Base-by-base conservation (phyloP, 192 early-diverging fungal species). In the Entomortierella beljakovae region DNA sequence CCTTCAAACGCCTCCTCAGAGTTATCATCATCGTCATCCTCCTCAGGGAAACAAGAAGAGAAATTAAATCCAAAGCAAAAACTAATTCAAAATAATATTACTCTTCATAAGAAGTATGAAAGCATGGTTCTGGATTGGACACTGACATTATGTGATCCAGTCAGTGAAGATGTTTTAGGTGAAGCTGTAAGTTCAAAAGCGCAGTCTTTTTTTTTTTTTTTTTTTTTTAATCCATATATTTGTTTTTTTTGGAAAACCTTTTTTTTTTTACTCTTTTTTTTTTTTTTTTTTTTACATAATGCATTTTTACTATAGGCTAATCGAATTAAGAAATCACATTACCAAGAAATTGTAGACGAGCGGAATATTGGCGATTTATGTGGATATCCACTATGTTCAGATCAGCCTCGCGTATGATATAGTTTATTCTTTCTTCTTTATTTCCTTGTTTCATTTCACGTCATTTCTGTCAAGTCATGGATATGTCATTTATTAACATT, bases 321-420 rank as follows among this genome's bases (percentile, higher is more conserved):
- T 18, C 91, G 89, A 34, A 61, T 96, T 26, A 90, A 88, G 6
- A 89, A 89, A 15, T 80, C 82, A 8, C 86, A 90, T 37, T 96
- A 91, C 63, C 73, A 83, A 23, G 92, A 92, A 40, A 77, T 93
- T 22, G 75, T 95, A 54, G 87, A 88, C 53, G 95, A 97, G 85
- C 85, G 95, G 2, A 82, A 85, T 20, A 79, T 92, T 1, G 85
- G 83, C 49, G 83, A 86, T 15, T 65, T 90, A 20, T 97, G 96
- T 68, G 96, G 93, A 1, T 97, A 96, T 61, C 94, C 96, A 26
- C 73, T 97, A 20, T 97, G 96, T 73, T 49, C 57, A n/a, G 70
- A 83, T 15, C 50, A 70, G 16, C 82, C 70, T 31, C 80, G 65
- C 35, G 86, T 88, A 77, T 29, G 80, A 35, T 6, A 25, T 38